Percentiles rank a stretch among this genome's conserved stretches.
Conservation (phyloP, 169 alveolate genomes). For the Eimeria necatrix region DNA sequence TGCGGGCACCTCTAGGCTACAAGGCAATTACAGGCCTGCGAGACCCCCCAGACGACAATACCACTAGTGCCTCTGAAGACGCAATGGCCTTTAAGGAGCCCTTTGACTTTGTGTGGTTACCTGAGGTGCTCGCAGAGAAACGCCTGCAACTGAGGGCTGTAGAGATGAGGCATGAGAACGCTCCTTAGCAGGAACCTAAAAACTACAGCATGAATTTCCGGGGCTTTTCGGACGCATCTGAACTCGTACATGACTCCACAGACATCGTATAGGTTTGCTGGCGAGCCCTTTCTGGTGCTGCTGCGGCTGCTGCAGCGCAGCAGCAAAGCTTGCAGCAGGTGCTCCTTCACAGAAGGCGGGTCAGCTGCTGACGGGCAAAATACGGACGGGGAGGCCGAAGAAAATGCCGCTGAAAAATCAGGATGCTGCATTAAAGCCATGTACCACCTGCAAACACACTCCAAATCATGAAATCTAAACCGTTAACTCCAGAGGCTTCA, state of each 20-base stretch:
- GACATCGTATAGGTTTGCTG: slow-evolving; percentile 62
- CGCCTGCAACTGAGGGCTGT: slow-evolving; percentile 32
- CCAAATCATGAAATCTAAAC: neutral
- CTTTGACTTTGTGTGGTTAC: neutral
- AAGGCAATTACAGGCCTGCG: neutral
- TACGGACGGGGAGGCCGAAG: slow-evolving; percentile 32
- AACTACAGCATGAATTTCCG: slow-evolving; percentile 69
- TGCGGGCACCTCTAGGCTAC: no score
- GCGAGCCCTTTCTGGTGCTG: slow-evolving; percentile 37
- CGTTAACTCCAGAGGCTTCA: neutral
- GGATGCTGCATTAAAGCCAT: slow-evolving; percentile 46
- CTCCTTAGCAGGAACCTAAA: slow-evolving; percentile 50
- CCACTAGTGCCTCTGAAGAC: no score
- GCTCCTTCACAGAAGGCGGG: slow-evolving; percentile 60
- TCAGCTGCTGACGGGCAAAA: slow-evolving; percentile 64
- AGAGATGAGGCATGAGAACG: slow-evolving; percentile 20
- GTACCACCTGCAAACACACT: slow-evolving; percentile 60
- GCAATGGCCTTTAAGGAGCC: neutral
- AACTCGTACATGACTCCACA: slow-evolving; percentile 67
- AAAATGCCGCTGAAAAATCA: slow-evolving; percentile 20
- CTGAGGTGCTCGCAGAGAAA: slow-evolving; percentile 75
- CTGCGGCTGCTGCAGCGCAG: slow-evolving; percentile 66
- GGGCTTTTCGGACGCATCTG: slow-evolving; percentile 14
- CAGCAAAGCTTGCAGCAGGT: slow-evolving; percentile 55
- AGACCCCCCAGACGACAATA: neutral